These are phyloP conservation scores for Bassia scoparia DNA, from an alignment of 148 eudicot species.

Conservation along the genomic window DNA sequence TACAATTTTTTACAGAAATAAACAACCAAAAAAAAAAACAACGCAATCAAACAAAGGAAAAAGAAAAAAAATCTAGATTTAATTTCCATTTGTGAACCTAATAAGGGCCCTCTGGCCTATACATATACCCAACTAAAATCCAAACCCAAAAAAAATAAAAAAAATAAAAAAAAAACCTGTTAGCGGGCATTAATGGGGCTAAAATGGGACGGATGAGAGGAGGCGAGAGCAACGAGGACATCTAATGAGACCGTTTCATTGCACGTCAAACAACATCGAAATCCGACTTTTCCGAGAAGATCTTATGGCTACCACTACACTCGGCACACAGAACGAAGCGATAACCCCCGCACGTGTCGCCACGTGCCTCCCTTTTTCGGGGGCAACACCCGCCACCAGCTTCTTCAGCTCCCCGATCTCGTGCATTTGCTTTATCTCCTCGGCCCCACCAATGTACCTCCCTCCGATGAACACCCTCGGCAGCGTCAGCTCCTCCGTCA, in stretches of 20 bases:
- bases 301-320: constrained; percentile 73
- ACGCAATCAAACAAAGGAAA: not conserved
- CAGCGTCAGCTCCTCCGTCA: constrained; percentile 25
- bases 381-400: constrained; percentile 40
- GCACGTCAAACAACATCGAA: constrained; percentile 54
- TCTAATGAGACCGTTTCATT: constrained; percentile 75
- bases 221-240: constrained; percentile 53
- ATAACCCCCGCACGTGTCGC: constrained; percentile 63
- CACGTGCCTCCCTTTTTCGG: constrained; percentile 38
- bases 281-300: constrained; percentile 52
- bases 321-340: constrained; percentile 62
- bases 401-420: constrained; percentile 77
- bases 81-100: not conserved
- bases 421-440: constrained; percentile 54
- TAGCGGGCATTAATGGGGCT: not conserved
- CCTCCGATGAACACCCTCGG: constrained; percentile 77
- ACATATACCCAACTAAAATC: constrained; percentile 1
- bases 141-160: not conserved
- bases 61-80: not conserved
- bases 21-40: not conserved
- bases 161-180: constrained; percentile 4
- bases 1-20: not conserved
- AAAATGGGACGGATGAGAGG: constrained; percentile 15
- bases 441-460: constrained; percentile 68
- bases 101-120: constrained; percentile 3